phyloP scores from a whole-genome alignment of 345 rosid species.

The Aethionema arabicum region DNA sequence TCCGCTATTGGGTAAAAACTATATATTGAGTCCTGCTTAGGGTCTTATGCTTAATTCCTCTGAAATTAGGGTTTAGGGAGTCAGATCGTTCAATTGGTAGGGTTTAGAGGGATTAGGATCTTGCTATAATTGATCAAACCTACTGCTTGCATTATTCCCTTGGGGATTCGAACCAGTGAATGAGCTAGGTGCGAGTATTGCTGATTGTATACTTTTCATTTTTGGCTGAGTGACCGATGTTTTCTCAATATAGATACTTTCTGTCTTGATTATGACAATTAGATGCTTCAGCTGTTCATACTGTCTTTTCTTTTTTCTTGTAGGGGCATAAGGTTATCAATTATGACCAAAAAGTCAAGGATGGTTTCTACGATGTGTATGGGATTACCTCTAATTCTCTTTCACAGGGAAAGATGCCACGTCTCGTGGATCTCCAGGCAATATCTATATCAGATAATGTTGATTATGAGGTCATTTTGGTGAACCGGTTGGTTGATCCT shows the following conservation, averaged over 20 bases:
- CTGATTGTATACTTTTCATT: background rate
- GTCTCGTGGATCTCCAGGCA: slow-evolving; percentile 77
- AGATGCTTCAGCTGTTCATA: slow-evolving; percentile 21
- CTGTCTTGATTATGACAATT: slow-evolving; percentile 17
- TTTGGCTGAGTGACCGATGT: background rate
- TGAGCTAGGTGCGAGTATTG: background rate
- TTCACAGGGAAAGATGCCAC: slow-evolving; percentile 76
- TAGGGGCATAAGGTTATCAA: slow-evolving; percentile 86
- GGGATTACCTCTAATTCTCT: slow-evolving; percentile 60
- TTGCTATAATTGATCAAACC: slow-evolving; percentile 15
- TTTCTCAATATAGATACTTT: slow-evolving; percentile 14
- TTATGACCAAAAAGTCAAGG: slow-evolving; percentile 73
- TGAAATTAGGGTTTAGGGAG: slow-evolving; percentile 17
- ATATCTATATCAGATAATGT: slow-evolving; percentile 58
- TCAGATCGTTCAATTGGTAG: background rate
- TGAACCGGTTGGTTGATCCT: slow-evolving; percentile 71
- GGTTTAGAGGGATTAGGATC: slow-evolving; percentile 29
- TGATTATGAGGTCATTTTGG: slow-evolving; percentile 76
- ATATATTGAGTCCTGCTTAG: background rate
- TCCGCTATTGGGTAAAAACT: slow-evolving; percentile 78
- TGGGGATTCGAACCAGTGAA: background rate
- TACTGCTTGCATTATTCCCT: slow-evolving; percentile 17
- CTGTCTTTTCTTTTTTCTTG: slow-evolving; percentile 12
- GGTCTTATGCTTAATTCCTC: background rate
- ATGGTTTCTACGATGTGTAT: slow-evolving; percentile 90